These are phyloP conservation scores for Colletotrichum magnum DNA, from an alignment of 2,329 filamentous ascomycete species.

Conservation along the genomic window DNA sequence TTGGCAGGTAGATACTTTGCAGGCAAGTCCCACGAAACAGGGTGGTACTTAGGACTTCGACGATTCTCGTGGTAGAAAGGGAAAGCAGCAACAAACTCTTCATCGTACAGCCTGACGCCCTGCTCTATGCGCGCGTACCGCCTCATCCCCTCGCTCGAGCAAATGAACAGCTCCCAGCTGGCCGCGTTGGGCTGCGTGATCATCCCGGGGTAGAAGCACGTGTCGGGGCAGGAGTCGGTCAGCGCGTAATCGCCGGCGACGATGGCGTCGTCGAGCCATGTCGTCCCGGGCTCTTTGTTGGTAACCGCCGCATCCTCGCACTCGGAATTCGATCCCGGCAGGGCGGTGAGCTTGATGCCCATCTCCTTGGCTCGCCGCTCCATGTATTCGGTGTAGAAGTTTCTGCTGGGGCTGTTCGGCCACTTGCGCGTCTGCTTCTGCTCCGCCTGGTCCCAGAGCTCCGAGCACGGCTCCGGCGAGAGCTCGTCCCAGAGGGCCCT, in stretches of 20 bases:
- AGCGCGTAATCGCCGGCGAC: not conserved
- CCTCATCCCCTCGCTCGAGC: conserved; percentile 21
- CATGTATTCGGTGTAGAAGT: conserved; percentile 13
- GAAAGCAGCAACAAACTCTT: not conserved
- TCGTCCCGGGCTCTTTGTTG: conserved; percentile 20
- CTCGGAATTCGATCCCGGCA: not conserved
- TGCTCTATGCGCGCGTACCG: not conserved
- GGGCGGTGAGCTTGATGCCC: not conserved
- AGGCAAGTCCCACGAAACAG: no score
- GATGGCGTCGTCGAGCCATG: conserved; percentile 3
- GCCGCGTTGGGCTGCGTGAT: conserved; percentile 11
- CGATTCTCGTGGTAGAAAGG: no score
- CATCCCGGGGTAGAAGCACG: not conserved
- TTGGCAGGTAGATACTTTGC: no score
- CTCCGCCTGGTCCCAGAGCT: conserved; percentile 12
- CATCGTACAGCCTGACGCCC: conserved; percentile 9
- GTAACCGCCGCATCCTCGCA: conserved; percentile 11
- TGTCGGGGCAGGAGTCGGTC: conserved; percentile 11
- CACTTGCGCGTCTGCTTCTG: not conserved
- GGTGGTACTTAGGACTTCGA: no score
- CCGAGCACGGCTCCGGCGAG: not conserved
- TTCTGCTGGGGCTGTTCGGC: conserved; percentile 11
- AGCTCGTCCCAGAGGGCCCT: conserved; percentile 10
- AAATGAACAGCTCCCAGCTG: conserved; percentile 20
- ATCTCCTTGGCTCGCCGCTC: conserved; percentile 2